These are phyloP conservation scores for Elongisporangium anandrum DNA, from an alignment of 352 stramenopile genomes.

Conservation along the genomic window DNA sequence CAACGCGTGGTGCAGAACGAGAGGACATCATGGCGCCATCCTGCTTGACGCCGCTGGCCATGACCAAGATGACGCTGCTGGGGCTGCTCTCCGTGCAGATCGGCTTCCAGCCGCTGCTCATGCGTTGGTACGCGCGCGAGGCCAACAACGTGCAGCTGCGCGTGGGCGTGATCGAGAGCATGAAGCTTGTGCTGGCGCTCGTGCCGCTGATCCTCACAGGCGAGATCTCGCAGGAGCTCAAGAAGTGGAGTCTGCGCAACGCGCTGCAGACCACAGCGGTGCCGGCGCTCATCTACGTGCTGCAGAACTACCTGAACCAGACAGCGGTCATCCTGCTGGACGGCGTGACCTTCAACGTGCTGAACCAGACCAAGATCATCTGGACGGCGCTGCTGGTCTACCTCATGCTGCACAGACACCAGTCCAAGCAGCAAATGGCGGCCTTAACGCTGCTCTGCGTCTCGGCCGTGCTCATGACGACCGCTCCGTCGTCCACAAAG, in stretches of 20 bases:
- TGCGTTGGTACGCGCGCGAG: constrained; percentile 65
- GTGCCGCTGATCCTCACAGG: constrained; percentile 50
- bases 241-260: constrained; percentile 53
- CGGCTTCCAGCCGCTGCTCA: constrained; percentile 72
- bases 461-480: constrained; percentile 74
- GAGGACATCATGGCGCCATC: neutral
- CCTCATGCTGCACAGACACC: constrained; percentile 62
- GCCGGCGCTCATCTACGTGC: constrained; percentile 75
- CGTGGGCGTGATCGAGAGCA: constrained; percentile 67
- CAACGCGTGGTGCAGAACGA: neutral
- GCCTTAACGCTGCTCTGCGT: constrained; percentile 65
- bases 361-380: constrained; percentile 90
- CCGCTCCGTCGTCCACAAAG: constrained; percentile 13
- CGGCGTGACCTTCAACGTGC: constrained; percentile 80
- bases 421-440: constrained; percentile 65
- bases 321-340: constrained; percentile 70
- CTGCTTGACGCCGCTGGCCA: constrained; percentile 29
- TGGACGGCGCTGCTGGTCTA: constrained; percentile 83
- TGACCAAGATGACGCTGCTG: constrained; percentile 57
- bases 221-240: constrained; percentile 44
- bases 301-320: constrained; percentile 84
- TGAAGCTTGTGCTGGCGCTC: constrained; percentile 69
- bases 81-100: constrained; percentile 68
- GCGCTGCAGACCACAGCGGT: constrained; percentile 62
- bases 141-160: constrained; percentile 58